These are phyloP conservation scores for Kuraishia piskuri DNA, from an alignment of 805 yeast species.

Conservation along the genomic window DNA sequence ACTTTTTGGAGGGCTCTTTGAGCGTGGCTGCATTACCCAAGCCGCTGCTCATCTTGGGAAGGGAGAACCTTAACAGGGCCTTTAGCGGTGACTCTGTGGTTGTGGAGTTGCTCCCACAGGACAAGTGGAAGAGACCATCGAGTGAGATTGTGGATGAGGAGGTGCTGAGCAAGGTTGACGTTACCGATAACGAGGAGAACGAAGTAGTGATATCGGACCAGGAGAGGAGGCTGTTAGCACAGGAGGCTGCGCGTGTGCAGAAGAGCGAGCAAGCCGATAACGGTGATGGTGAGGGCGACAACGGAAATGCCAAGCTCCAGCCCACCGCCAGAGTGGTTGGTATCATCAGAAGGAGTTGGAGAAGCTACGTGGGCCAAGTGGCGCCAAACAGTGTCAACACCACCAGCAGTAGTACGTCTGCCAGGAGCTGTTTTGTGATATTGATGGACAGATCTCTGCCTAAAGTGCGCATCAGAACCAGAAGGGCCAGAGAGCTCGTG, in stretches of 20 bases:
- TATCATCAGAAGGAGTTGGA: conserved; percentile 84
- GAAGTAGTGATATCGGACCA: conserved; percentile 47
- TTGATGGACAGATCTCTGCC: conserved; percentile 90
- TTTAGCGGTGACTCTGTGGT: conserved; percentile 90
- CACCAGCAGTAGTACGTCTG: conserved; percentile 49
- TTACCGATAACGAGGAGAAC: conserved; percentile 45
- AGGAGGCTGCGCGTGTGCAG: conserved; percentile 65
- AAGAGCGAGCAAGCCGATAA: conserved; percentile 15
- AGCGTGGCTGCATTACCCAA: conserved; percentile 63
- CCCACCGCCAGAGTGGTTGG: conserved; percentile 96
- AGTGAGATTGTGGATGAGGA: conserved; percentile 72
- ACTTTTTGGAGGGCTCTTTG: conserved; percentile 81
- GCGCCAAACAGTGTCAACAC: conserved; percentile 61
- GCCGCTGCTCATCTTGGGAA: conserved; percentile 76
- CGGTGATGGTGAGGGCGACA: conserved; percentile 23
- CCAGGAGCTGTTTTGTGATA: conserved; percentile 73
- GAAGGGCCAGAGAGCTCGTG: conserved; percentile 73
- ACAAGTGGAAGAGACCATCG: conserved; percentile 84
- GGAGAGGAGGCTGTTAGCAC: conserved; percentile 65
- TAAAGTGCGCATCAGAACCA: conserved; percentile 74
- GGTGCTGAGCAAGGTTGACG: conserved; percentile 47
- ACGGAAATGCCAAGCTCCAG: conserved; percentile 39
- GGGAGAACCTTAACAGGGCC: conserved; percentile 79
- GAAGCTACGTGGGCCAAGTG: conserved; percentile 91
- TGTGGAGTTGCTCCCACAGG: conserved; percentile 79